Percentiles rank a stretch among this genome's conserved stretches.
phyloP scores from a whole-genome alignment of 768 basidiomycete species.

The Leccinellum luteum region DNA sequence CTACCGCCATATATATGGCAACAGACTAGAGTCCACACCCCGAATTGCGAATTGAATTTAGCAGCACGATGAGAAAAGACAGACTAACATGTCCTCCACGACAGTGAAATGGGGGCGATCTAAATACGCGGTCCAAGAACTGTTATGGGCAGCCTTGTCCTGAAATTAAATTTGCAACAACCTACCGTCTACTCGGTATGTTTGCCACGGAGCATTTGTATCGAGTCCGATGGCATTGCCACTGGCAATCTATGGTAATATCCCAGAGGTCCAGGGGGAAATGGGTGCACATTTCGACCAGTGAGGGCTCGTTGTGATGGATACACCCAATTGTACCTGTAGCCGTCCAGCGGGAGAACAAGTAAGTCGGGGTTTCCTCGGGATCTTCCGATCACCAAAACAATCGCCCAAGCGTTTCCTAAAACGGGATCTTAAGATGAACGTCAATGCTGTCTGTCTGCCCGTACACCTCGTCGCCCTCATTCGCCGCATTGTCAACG shows the following conservation, averaged over 20 bases:
- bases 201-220: constrained; percentile 28
- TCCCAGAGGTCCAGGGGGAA: constrained; percentile 27
- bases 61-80: not conserved
- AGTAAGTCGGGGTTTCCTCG: too few species aligned
- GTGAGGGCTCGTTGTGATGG: not conserved
- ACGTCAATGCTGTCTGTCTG: constrained; percentile 37
- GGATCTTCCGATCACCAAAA: too few species aligned
- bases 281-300: not conserved
- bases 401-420: too few species aligned
- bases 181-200: constrained; percentile 38
- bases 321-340: not conserved
- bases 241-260: constrained; percentile 35
- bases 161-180: not conserved
- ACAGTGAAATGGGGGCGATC: constrained; percentile 38
- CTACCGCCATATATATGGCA: constrained; percentile 18
- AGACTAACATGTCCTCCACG: constrained; percentile 4
- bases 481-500: constrained; percentile 64
- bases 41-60: not conserved
- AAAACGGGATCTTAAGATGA: constrained; percentile 29
- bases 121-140: constrained; percentile 49
- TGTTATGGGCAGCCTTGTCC: constrained; percentile 39
- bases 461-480: constrained; percentile 60
- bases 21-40: constrained; percentile 9
- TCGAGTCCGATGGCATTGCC: constrained; percentile 37
- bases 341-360: not conserved